Evolutionary conservation across 768 basidiomycete species (phyloP), one percentile per base, ranked within the genome.

Genomic region (Russula emetica): DNA sequence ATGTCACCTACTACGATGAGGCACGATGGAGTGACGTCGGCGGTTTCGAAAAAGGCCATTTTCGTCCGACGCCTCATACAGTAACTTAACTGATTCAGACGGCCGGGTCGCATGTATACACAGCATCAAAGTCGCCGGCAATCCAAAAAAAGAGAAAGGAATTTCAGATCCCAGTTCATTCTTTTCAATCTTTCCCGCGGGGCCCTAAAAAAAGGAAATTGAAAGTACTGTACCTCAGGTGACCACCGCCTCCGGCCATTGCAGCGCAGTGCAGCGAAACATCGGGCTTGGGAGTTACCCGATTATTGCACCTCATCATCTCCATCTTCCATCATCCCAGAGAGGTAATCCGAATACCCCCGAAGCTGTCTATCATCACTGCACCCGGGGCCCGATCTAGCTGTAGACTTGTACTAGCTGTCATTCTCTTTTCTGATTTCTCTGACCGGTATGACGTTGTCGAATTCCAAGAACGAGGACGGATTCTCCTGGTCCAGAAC

Each of bases 401-500:
- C 42, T 5, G 40, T 42, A 10, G 45, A n/a, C n/a, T n/a, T n/a
- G n/a, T n/a, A n/a, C n/a, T n/a, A 6, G 42, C 20, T 5, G 44
- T 7, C 42, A 2, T 13, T 36, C 36, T 36, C 0, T 11, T 36
- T 36, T 36, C n/a, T n/a, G n/a, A n/a, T n/a, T n/a, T n/a, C n/a
- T 32, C 59, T 54, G 26, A 22, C 32, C n/a, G 6, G 11, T 26
- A 64, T 64, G 63, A 64, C 63, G 63, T 64, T 49, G 58, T 56
- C 42, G 28, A 26, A 36, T 44, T 5, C 28, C 38, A 40, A 20
- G 38, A 50, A 16, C 53, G 34, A n/a, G n/a, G n/a, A 10, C 26
- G 24, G 55, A 57, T 32, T 22, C 45, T 55, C 24, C 36, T 55
- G 47, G 22, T 3, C 52, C 36, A 51, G 57, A 22, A 26, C 20